Evolutionary conservation across 169 alveolate genomes (phyloP), one percentile per base, ranked within the genome.

Genomic region (Plasmodium vivax): DNA sequence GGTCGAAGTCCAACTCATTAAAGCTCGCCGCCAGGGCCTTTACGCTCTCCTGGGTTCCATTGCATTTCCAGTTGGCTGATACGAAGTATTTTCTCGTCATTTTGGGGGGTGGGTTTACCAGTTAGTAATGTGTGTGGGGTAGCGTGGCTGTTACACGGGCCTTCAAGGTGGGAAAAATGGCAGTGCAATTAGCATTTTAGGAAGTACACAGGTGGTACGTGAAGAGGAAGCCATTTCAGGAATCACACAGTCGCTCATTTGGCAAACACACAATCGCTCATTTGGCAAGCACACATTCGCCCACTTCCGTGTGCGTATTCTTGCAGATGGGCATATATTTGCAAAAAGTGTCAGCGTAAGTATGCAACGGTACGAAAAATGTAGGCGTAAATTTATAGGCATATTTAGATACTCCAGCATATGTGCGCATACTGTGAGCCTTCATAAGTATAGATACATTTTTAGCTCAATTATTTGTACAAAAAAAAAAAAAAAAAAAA

Each of bases 41-140:
- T n/a, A 97, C 95, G 72, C 97, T 96, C 19, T 96, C 96, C 3
- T 88, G 23, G 73, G 98, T 98, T 92, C 99, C 99, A 92, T 99
- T 99, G 95, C 99, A 97, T 96, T 99, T 99, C 99, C 99, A 99
- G 97, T 99, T 99, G 38, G 99, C 99, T 38, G 99, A 99, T 30
- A 98, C 97, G 94, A 98, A 98, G 62, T 97, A 96, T 88, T 97
- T 97, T 93, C 99, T 97, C 43, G 96, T 82, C 98, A 97, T 97
- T 62, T 68, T 95, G 47, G 36, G 36, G 41, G 56, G 41, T 23
- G 10, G 74, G 8, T 58, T 58, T 58, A 5, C 4, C 16, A 4
- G 74, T 14, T 58, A 58, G 32, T 58, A 58, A 58, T 58, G 32
- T 23, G 32, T 58, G 8, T 0, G 7, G 74, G 34, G 74, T 58